Evolutionary conservation across 768 basidiomycete species (phyloP), one percentile per base, ranked within the genome.

Genomic region (Suillus hirtellus): DNA sequence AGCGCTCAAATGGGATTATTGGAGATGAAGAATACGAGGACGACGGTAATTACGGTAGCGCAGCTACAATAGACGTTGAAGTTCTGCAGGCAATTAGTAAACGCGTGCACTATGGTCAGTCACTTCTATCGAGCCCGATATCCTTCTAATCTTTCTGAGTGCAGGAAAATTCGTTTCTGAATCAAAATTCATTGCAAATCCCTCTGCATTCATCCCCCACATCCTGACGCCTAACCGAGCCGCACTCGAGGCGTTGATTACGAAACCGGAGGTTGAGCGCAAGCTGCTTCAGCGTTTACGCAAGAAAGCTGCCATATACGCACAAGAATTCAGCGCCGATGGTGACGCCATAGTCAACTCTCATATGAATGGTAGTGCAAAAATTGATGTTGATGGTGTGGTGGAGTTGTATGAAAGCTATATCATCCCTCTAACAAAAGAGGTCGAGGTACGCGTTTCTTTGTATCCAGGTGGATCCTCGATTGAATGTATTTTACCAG

Each of bases 101-200:
- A 79, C 88, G 97, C 44, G 96, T 99, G 40, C 97, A 99, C 76
- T 99, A 96, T 71, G 97, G 97, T 96, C 67, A 60, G 85, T 50
- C 40, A 3, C 53, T 63, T 24, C 31, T 8, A n/a, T 37, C 27
- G 6, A 17, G 15, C 58, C 56, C 55, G 42, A 19, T 24, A 50
- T 35, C 59, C 21, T 50, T 24, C 66, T 68, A 59, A 64, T 35
- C 24, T 3, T 37, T 42, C 43, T 10, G 10, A 42, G 6, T 66
- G 10, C 72, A 99, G 96, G 97, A 63, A 99, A 98, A 82, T 99
- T 99, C 74, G 97, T 99, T 6, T 95, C 96, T 5, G 97, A 99
- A 77, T 92, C 93, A 34, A 99, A 99, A 74, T 99, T 99, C 80
- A 73, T 83, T n/a, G 84, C 86, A 37, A 81, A 92, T 65, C 96